Base-by-base conservation (phyloP, 2,329 filamentous ascomycete species). In the Nothophaeocryptopus gaeumannii region DNA sequence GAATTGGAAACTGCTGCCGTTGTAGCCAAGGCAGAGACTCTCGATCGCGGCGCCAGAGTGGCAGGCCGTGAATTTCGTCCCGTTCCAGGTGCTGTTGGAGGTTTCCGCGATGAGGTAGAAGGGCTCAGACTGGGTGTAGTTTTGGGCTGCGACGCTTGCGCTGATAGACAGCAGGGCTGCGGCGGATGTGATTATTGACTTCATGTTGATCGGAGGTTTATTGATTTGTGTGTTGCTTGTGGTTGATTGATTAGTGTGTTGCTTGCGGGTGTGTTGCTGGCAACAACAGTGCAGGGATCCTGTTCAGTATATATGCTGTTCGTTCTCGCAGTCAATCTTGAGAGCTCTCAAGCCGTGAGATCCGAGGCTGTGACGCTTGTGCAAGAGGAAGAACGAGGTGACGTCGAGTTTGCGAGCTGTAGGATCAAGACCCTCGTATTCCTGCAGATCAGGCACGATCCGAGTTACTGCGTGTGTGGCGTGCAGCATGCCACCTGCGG, bases 31-130 rank as follows among this genome's bases (percentile, higher is more conserved):
- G 54, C 75, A 77, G 47, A 77, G 70, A 9, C 65, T 69, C 58
- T 77, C 74, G 45, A 77, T 74, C 4, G 69, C 75, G 14, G 75
- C 75, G 29, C 75, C 75, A 51, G 70, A 67, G 58, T 77, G 75
- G 62, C 75, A 78, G 47, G 75, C 60, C 5, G 58, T 59, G 12
- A 78, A 68, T 5, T 65, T 63, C 10, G 61, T 39, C 47, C 70
- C 70, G 41, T 76, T 67, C 45, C 71, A 54, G 2, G 66, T 64
- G 5, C 58, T 53, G 50, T 75, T 70, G 1, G 61, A 42, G 15
- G 73, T 74, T 31, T 63, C 45, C 34, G 76, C 51, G 37, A 70
- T 56, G 15, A 78, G 67, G 29, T 68, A 49, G 66, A 78, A 78
- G 11, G 74, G 72, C 15, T 63, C 63, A 8, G 74, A 74, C 45